Percentiles rank a stretch among this genome's conserved stretches.
These are phyloP conservation scores for Mycena crocata DNA, from an alignment of 768 basidiomycete species.

Conservation along the genomic window DNA sequence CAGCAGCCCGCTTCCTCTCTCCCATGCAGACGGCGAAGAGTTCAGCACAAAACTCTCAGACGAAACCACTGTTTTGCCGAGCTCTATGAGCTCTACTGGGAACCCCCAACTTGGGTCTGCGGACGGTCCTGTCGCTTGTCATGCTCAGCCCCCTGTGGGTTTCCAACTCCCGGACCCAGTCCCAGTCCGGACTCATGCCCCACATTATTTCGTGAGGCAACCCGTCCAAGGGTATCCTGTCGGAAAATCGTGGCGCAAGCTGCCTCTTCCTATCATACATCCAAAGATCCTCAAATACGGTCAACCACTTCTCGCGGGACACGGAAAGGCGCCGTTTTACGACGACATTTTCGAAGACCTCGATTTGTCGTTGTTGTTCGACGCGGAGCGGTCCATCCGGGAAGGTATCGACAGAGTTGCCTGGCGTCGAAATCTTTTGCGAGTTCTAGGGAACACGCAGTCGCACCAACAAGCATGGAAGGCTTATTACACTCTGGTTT, in stretches of 20 bases:
- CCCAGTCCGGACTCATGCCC: slow-evolving; percentile 2
- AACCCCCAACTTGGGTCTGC: background rate
- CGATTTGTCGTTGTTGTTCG: slow-evolving; percentile 24
- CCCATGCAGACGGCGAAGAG: slow-evolving; percentile 24
- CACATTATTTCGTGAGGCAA: slow-evolving; percentile 13
- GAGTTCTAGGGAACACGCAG: slow-evolving; percentile 47
- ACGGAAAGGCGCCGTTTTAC: slow-evolving; percentile 18
- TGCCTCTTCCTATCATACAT: slow-evolving; percentile 26
- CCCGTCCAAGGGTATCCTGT: slow-evolving; percentile 34
- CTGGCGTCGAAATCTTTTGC: slow-evolving; percentile 35
- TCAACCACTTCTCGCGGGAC: slow-evolving; percentile 12
- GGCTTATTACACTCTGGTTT: slow-evolving; percentile 53
- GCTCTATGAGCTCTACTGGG: slow-evolving; percentile 15
- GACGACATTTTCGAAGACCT: slow-evolving; percentile 34
- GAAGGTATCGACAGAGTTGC: slow-evolving; percentile 25
- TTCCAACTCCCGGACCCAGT: slow-evolving; percentile 27
- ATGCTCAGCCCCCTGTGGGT: background rate
- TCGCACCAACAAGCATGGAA: slow-evolving; percentile 53
- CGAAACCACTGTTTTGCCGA: background rate
- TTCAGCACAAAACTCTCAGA: background rate
- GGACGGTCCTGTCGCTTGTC: background rate
- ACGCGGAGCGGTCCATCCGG: slow-evolving; percentile 5
- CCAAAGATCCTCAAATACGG: slow-evolving; percentile 23
- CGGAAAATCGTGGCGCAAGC: slow-evolving; percentile 42
- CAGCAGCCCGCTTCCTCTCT: slow-evolving; percentile 24